Percentiles rank a stretch among this genome's conserved stretches.
Evolutionary conservation across 495 filamentous ascomycete genomes (phyloP).

Genomic region (Evansstolkia leycettana): DNA sequence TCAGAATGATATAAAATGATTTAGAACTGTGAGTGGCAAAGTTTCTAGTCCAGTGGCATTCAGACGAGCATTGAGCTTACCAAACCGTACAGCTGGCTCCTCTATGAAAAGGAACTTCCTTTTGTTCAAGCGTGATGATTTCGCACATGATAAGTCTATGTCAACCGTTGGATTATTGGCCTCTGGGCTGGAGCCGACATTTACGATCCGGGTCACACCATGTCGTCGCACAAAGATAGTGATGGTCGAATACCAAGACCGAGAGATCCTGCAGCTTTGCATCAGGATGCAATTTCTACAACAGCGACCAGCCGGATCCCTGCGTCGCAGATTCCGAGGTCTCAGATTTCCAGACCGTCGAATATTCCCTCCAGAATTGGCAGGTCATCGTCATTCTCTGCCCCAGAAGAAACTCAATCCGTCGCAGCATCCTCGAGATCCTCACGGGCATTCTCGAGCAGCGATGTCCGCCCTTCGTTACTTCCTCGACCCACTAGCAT

Average conservation of each 20-base stretch:
- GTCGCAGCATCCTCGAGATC: slow-evolving; percentile 12
- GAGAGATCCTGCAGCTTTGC: slow-evolving; percentile 13
- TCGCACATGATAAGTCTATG: slow-evolving; percentile 11
- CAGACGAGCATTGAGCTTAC: too few relatives aligned
- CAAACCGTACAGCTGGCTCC: too few relatives aligned
- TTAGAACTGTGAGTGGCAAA: too few relatives aligned
- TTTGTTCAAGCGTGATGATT: slow-evolving; percentile 27
- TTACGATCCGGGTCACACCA: slow-evolving; percentile 17
- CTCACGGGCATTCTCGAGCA: slow-evolving; percentile 9
- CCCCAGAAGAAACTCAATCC: slow-evolving; percentile 15
- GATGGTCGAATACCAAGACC: slow-evolving; percentile 22
- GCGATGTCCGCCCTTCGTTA: slow-evolving; percentile 17
- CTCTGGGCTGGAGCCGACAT: slow-evolving; percentile 17
- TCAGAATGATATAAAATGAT: too few relatives aligned
- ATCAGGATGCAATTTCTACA: slow-evolving; percentile 15
- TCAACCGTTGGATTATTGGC: slow-evolving; percentile 15
- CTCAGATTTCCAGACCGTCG: slow-evolving; percentile 18
- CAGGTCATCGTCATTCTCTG: slow-evolving; percentile 19
- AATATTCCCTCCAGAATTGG: slow-evolving; percentile 12
- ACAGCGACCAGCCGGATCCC: slow-evolving; percentile 7
- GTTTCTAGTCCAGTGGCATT: too few relatives aligned
- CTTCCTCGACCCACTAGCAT: slow-evolving; percentile 21
- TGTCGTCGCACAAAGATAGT: slow-evolving; percentile 26
- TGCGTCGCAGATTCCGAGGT: slow-evolving; percentile 10
- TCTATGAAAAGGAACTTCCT: too few relatives aligned